Percentiles rank a stretch among this genome's conserved stretches.
These are phyloP conservation scores for Leccinum ponderosum DNA, from an alignment of 1,284 basidiomycete genomes.

Conservation along the genomic window DNA sequence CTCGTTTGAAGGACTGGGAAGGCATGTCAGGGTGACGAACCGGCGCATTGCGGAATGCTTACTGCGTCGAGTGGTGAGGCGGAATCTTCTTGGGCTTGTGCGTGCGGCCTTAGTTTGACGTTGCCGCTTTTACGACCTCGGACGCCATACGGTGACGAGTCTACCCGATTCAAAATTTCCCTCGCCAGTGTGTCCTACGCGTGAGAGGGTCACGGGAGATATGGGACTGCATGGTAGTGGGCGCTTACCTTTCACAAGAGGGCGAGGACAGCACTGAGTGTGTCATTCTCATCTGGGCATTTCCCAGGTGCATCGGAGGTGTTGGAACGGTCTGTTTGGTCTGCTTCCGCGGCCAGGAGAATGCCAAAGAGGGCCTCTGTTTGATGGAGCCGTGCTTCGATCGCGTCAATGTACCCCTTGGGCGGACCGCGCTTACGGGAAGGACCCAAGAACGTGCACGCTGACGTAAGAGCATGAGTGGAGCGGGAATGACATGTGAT, in stretches of 20 bases:
- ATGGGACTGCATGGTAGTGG: background rate
- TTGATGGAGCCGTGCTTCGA: slow-evolving; percentile 84
- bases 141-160: slow-evolving; percentile 73
- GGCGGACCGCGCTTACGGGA: slow-evolving; percentile 55
- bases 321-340: slow-evolving; percentile 55
- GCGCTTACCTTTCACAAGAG: slow-evolving; percentile 29
- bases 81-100: slow-evolving; percentile 28
- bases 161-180: slow-evolving; percentile 75
- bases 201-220: background rate
- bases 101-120: slow-evolving; percentile 26
- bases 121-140: slow-evolving; percentile 53
- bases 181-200: slow-evolving; percentile 65
- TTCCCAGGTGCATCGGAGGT: slow-evolving; percentile 44
- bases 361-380: slow-evolving; percentile 84
- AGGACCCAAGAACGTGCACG: slow-evolving; percentile 72
- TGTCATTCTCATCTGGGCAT: slow-evolving; percentile 13
- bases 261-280: slow-evolving; percentile 19
- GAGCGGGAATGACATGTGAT: background rate
- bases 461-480: slow-evolving; percentile 12
- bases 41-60: slow-evolving; percentile 23
- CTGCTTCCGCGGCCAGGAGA: slow-evolving; percentile 66
- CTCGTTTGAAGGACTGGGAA: slow-evolving; percentile 68
- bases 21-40: background rate
- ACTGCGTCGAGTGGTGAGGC: slow-evolving; percentile 57
- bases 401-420: slow-evolving; percentile 86